Evolutionary conservation across 768 basidiomycete genomes (phyloP).

Genomic region (Boletellus ananiceps): DNA sequence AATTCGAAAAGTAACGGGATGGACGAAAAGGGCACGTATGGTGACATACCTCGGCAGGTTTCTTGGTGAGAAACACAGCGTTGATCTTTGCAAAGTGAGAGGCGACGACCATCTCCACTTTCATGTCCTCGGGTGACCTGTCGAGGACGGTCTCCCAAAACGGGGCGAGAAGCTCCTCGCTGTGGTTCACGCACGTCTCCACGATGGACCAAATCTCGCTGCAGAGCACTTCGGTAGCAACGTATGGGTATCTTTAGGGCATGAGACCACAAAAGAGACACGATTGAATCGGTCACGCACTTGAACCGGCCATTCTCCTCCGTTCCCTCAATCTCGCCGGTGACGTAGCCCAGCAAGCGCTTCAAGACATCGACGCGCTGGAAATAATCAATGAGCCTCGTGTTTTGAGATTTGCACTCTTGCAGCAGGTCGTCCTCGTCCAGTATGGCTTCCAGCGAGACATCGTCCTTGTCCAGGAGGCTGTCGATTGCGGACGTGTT

Average conservation of each 20-base stretch:
- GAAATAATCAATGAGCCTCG: conserved; percentile 83
- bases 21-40: conserved; percentile 5
- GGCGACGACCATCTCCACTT: conserved; percentile 80
- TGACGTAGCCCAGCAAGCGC: conserved; percentile 78
- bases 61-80: conserved; percentile 80
- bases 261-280: conserved; percentile 7
- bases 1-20: conserved; percentile 13
- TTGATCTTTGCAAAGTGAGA: conserved; percentile 95
- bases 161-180: conserved; percentile 67
- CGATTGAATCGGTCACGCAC: conserved; percentile 42
- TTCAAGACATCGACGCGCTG: conserved; percentile 77
- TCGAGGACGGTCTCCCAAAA: conserved; percentile 92
- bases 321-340: conserved; percentile 79
- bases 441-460: conserved; percentile 83
- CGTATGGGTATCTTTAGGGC: conserved; percentile 73
- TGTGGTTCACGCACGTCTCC: conserved; percentile 76
- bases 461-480: conserved; percentile 86
- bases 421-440: conserved; percentile 92
- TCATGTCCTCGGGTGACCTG: conserved; percentile 79
- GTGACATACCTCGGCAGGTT: conserved; percentile 75
- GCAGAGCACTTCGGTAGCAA: conserved; percentile 92
- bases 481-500: conserved; percentile 87
- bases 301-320: conserved; percentile 78
- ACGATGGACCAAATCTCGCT: conserved; percentile 95
- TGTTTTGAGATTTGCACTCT: conserved; percentile 95